Percentiles rank a stretch among this genome's conserved stretches.
Conservation (phyloP, 345 rosid species). For the Aethionema arabicum region DNA sequence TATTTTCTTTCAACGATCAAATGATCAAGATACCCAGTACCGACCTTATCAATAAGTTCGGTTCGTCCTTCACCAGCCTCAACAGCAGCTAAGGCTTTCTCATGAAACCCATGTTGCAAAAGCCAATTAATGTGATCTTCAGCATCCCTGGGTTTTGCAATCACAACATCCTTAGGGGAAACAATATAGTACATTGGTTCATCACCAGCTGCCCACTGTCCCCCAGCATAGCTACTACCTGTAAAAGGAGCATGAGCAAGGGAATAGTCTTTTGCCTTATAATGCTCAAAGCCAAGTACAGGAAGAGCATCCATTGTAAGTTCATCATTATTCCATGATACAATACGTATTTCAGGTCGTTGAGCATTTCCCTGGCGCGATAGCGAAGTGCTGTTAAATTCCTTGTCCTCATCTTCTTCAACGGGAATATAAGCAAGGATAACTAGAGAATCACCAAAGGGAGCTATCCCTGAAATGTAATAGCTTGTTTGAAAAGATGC, state of each 20-base stretch:
- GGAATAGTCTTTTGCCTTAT: constrained; percentile 94
- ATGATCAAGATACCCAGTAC: constrained; percentile 98
- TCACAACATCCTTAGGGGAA: constrained; percentile 96
- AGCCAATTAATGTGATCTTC: constrained; percentile 99
- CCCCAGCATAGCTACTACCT: constrained; percentile 99
- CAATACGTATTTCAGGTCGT: constrained; percentile 92
- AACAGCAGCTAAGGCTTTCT: constrained; percentile 96
- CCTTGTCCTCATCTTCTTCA: constrained; percentile 82
- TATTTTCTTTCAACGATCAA: constrained; percentile 95
- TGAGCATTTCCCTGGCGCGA: constrained; percentile 98
- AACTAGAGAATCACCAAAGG: constrained; percentile 98
- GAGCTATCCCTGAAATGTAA: constrained; percentile 98
- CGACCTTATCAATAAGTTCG: constrained; percentile 97
- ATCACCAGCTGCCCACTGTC: constrained; percentile 99
- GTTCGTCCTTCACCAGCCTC: constrained; percentile 95
- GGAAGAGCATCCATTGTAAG: constrained; percentile 97
- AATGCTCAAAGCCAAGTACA: constrained; percentile 95
- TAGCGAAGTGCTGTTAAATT: constrained; percentile 60
- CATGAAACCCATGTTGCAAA: constrained; percentile 96
- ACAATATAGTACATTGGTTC: constrained; percentile 92
- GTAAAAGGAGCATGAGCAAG: constrained; percentile 98
- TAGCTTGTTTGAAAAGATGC: constrained; percentile 98
- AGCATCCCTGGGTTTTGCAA: constrained; percentile 99
- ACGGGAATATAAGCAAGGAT: constrained; percentile 88
- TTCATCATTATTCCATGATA: constrained; percentile 95